Evolutionary conservation across 1,139 yeast genomes (phyloP).

Genomic region (Kodamaea ohmeri): DNA sequence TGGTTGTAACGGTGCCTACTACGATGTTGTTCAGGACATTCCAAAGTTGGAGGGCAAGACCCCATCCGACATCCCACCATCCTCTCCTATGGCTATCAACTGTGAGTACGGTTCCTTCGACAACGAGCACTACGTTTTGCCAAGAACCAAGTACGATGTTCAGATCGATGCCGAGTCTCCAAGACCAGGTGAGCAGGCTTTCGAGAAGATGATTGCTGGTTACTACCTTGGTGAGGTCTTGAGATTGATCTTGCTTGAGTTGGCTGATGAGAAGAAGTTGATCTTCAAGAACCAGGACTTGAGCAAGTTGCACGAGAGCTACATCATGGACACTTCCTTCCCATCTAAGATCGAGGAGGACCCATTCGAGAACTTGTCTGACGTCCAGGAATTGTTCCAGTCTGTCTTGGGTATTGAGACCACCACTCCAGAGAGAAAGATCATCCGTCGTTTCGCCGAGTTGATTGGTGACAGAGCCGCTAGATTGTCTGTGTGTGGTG

Average conservation of each 20-base stretch:
- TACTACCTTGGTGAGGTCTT: slow-evolving; percentile 92
- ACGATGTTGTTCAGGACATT: slow-evolving; percentile 68
- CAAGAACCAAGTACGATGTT: slow-evolving; percentile 86
- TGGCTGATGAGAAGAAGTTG: slow-evolving; percentile 55
- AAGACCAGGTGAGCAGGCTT: slow-evolving; percentile 94
- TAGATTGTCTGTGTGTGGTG: slow-evolving; percentile 89
- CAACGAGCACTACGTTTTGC: slow-evolving; percentile 78
- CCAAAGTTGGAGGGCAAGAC: slow-evolving; percentile 79
- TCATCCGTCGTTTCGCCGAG: slow-evolving; percentile 81
- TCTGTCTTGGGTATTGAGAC: slow-evolving; percentile 58
- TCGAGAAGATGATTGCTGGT: slow-evolving; percentile 97
- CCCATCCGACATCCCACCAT: slow-evolving; percentile 57
- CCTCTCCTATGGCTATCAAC: slow-evolving; percentile 89
- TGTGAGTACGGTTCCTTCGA: slow-evolving; percentile 99
- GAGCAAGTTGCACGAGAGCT: slow-evolving; percentile 53
- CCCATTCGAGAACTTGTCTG: slow-evolving; percentile 80
- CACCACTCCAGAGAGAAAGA: slow-evolving; percentile 74
- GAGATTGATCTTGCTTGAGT: slow-evolving; percentile 76
- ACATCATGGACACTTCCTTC: slow-evolving; percentile 83
- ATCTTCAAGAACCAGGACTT: slow-evolving; percentile 71
- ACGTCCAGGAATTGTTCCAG: slow-evolving; percentile 66
- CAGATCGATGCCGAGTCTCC: slow-evolving; percentile 83
- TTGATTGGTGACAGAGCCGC: slow-evolving; percentile 91
- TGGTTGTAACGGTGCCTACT: slow-evolving; percentile 97
- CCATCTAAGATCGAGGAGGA: slow-evolving; percentile 87